These are phyloP conservation scores for Daldinia bambusicola DNA, from an alignment of 495 filamentous ascomycete species.

Conservation along the genomic window DNA sequence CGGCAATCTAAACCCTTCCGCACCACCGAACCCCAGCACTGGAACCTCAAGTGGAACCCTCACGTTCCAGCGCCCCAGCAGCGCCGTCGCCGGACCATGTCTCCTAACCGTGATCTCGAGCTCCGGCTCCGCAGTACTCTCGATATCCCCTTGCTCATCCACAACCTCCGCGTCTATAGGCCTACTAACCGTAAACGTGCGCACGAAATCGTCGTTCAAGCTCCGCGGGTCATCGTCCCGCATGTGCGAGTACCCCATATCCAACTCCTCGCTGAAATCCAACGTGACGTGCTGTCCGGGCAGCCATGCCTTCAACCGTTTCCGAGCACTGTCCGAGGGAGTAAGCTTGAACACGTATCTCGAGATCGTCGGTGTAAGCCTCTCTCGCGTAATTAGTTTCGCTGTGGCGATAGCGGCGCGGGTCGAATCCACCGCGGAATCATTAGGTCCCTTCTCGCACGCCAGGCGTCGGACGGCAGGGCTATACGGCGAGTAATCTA, in stretches of 20 bases:
- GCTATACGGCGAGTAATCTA: constrained; percentile 76
- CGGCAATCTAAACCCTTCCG: constrained; percentile 53
- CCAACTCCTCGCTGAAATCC: constrained; percentile 72
- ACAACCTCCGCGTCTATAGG: constrained; percentile 51
- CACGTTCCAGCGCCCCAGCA: constrained; percentile 68
- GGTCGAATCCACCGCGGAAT: not conserved
- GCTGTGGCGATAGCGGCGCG: constrained; percentile 51
- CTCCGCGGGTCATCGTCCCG: constrained; percentile 77
- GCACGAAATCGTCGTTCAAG: constrained; percentile 83
- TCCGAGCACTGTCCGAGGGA: not conserved
- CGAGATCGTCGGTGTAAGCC: constrained; percentile 70
- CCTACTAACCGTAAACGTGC: constrained; percentile 79
- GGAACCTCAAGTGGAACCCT: constrained; percentile 68
- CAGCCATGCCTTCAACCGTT: constrained; percentile 57
- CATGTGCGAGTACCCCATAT: constrained; percentile 83
- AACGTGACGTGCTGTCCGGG: constrained; percentile 81
- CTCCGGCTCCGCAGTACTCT: constrained; percentile 47
- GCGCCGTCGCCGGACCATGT: constrained; percentile 72
- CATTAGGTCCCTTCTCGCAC: constrained; percentile 32
- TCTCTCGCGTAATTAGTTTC: constrained; percentile 62
- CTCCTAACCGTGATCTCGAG: constrained; percentile 77
- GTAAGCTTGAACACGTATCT: constrained; percentile 69
- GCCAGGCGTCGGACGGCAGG: constrained; percentile 52
- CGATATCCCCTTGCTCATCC: constrained; percentile 8
- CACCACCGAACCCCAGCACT: constrained; percentile 77